Evolutionary conservation across 2,329 filamentous ascomycete genomes (phyloP).

Genomic region (Penicillium sp.): DNA sequence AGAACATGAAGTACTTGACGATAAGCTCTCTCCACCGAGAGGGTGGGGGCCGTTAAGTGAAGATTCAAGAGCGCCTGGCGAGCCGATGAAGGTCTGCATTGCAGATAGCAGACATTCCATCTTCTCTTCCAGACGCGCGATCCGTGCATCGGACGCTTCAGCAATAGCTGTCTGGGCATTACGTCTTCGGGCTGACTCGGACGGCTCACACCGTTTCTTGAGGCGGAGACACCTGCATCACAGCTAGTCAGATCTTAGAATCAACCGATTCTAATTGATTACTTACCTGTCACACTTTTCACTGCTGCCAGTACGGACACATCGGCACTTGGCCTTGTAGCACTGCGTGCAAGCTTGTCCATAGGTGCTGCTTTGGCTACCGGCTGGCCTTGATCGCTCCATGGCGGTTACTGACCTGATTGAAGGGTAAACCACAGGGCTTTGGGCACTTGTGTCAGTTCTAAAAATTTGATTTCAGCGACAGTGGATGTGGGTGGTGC

Average conservation of each 20-base stretch:
- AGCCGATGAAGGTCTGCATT: conserved; percentile 24
- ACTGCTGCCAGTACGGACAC: conserved; percentile 22
- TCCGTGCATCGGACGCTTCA: conserved; percentile 31
- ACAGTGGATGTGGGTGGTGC: too few species aligned
- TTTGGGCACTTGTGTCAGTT: neutral
- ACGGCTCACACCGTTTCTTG: conserved; percentile 36
- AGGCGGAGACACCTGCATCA: conserved; percentile 38
- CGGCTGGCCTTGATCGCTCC: neutral
- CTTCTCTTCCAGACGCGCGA: conserved; percentile 39
- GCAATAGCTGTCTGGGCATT: conserved; percentile 21
- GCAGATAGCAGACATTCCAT: conserved; percentile 36
- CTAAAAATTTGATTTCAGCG: too few species aligned
- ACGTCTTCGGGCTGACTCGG: conserved; percentile 37
- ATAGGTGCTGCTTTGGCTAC: conserved; percentile 23
- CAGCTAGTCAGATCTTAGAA: too few species aligned
- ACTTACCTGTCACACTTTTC: conserved; percentile 30
- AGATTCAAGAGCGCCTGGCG: neutral
- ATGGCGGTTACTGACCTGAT: neutral
- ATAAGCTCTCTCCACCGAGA: conserved; percentile 5
- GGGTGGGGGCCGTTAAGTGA: conserved; percentile 12
- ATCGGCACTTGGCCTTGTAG: conserved; percentile 35
- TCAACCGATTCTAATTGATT: too few species aligned
- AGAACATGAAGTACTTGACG: conserved; percentile 9
- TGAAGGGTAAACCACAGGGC: too few species aligned
- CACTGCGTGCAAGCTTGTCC: conserved; percentile 33